These are phyloP conservation scores for Ogataea wickerhamii DNA, from an alignment of 805 yeast genomes.

Conservation along the genomic window DNA sequence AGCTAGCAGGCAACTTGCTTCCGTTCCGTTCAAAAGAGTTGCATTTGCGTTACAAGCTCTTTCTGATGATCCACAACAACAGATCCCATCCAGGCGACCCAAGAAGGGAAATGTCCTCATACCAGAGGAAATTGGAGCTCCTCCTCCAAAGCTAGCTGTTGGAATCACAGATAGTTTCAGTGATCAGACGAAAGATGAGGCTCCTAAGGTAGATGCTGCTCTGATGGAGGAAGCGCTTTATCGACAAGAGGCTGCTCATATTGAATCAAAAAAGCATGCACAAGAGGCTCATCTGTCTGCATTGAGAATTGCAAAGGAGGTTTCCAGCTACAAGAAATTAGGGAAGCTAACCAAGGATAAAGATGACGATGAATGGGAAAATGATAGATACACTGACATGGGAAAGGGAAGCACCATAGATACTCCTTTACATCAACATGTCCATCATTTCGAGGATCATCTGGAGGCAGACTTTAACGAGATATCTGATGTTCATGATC, in stretches of 20 bases:
- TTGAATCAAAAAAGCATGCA: conserved; percentile 69
- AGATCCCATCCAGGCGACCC: conserved; percentile 56
- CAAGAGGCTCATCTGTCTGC: conserved; percentile 75
- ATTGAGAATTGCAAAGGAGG: conserved; percentile 64
- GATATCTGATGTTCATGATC: conserved; percentile 6
- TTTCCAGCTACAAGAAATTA: conserved; percentile 40
- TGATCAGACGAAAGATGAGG: conserved; percentile 27
- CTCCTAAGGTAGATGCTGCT: conserved; percentile 37
- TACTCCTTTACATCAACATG: conserved; percentile 56
- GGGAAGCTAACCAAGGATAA: conserved; percentile 21
- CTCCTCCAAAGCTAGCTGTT: conserved; percentile 59
- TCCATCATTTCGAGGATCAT: conserved; percentile 29
- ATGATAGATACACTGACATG: conserved; percentile 9
- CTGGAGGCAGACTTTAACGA: conserved; percentile 7
- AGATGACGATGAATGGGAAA: conserved; percentile 26
- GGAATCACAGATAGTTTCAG: conserved; percentile 58
- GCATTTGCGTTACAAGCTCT: conserved; percentile 48
- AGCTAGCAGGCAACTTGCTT: conserved; percentile 21
- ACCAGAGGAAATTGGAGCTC: conserved; percentile 65
- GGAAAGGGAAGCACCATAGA: conserved; percentile 49
- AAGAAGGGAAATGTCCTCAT: conserved; percentile 50
- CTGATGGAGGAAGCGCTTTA: conserved; percentile 58
- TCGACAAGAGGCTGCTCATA: conserved; percentile 47
- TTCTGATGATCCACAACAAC: conserved; percentile 55
- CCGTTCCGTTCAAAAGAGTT: conserved; percentile 41